Conservation (phyloP, 805 yeast species). For the Schizosaccharomyces osmophilus region DNA sequence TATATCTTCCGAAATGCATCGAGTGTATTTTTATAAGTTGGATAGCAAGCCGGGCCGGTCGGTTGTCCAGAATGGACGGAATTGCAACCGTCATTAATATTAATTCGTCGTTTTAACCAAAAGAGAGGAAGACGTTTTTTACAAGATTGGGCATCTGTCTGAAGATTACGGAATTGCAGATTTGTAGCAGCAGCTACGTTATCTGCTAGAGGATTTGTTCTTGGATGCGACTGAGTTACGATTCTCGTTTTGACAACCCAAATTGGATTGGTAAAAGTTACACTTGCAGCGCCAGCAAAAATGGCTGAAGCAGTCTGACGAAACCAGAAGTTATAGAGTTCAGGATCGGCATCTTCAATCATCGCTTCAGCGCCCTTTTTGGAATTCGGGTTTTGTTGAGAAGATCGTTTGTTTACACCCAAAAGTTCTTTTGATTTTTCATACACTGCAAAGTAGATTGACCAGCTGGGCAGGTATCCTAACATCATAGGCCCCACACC, state of each 20-base stretch:
- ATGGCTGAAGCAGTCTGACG: conserved; percentile 37
- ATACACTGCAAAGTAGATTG: conserved; percentile 76
- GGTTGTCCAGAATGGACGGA: neutral
- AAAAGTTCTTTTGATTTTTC: conserved; percentile 44
- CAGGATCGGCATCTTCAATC: neutral
- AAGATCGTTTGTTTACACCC: conserved; percentile 9
- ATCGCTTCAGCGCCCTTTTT: neutral
- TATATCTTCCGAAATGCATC: conserved; percentile 71
- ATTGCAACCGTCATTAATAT: conserved; percentile 10
- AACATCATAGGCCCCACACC: conserved; percentile 80
- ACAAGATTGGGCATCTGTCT: neutral
- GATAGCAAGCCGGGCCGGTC: neutral
- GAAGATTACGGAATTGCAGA: neutral
- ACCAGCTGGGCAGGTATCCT: conserved; percentile 96
- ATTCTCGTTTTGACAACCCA: conserved; percentile 94
- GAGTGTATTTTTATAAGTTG: conserved; percentile 43
- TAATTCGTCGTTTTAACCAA: neutral
- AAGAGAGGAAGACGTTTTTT: neutral
- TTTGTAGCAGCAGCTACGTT: neutral
- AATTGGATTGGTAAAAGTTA: conserved; percentile 72
- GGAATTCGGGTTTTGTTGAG: conserved; percentile 5
- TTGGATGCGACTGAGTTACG: conserved; percentile 46
- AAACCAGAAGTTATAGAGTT: conserved; percentile 11
- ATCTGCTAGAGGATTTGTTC: neutral
- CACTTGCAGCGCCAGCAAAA: conserved; percentile 69